Base-by-base conservation (phyloP, 768 basidiomycete genomes). In the Pleurotus citrinopileatus region DNA sequence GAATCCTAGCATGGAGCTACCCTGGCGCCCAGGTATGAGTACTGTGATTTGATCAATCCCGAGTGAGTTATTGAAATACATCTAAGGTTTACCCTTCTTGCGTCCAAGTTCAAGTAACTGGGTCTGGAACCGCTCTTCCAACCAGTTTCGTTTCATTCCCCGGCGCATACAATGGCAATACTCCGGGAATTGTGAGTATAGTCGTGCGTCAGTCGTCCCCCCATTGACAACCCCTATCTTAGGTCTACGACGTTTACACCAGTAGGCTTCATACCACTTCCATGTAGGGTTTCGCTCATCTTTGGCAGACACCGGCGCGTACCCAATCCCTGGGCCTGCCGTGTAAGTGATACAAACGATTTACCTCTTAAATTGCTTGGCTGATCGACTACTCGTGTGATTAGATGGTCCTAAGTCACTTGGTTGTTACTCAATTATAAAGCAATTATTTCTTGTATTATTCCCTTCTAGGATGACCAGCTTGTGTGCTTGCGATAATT, bases 61-160 rank as follows among this genome's bases (percentile, higher is more conserved):
- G 1, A 9, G 32, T 34, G n/a, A n/a, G n/a, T n/a, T n/a, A 3
- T n/a, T 34, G 1, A 34, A 1, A 9, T 10, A 2, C 10, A 3
- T 9, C 2, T 10, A 1, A 78, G 55, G 55, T 76, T 28, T 78
- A 76, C 53, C 78, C 76, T 2, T 69, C 68, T 17, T 77, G 79
- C 59, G 73, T 76, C 17, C 75, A 79, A 58, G 59, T 79, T 27
- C 54, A 74, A 57, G 75, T 76, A 1, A 77, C 75, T 3, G 78
- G 77, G 3, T 70, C 72, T 6, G 77, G 78, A n/a, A 73, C 67
- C 2, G 69, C 72, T 0, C 58, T 73, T 7, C 76, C 76, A 0
- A 73, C 73, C 1, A 70, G 70, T 1, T 73, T 79, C 28, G 77
- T 78, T 13, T 71, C 78, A 2, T 80, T 79, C 72, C 78, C 78